Evolutionary conservation across 106 monocot species (phyloP).

Genomic region (Platanthera zijinensis): DNA sequence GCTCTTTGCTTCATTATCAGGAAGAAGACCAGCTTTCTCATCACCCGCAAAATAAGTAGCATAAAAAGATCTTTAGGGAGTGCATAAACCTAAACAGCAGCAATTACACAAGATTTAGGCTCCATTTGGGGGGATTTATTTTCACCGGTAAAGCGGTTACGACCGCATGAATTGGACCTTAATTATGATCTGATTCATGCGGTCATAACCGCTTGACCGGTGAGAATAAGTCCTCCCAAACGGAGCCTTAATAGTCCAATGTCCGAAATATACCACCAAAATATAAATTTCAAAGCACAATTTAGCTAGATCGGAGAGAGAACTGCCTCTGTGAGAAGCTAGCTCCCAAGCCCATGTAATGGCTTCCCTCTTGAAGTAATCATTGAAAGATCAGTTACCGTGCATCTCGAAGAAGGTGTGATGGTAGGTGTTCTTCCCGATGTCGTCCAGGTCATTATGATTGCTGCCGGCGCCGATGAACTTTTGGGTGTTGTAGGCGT

Average conservation of each 20-base stretch:
- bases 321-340: slow-evolving; percentile 89
- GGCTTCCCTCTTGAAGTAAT: slow-evolving; percentile 90
- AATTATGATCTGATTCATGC: too few species aligned
- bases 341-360: slow-evolving; percentile 90
- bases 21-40: slow-evolving; percentile 77
- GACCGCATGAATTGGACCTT: too few species aligned
- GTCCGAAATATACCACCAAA: background rate
- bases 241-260: background rate
- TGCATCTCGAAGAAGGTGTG: slow-evolving; percentile 99
- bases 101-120: background rate
- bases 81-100: slow-evolving; percentile 58
- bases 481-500: slow-evolving; percentile 94
- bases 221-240: too few species aligned
- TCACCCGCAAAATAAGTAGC: slow-evolving; percentile 97
- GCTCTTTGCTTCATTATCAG: slow-evolving; percentile 78
- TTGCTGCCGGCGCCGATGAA: slow-evolving; percentile 98
- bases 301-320: background rate
- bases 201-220: too few species aligned
- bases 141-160: too few species aligned
- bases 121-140: too few species aligned
- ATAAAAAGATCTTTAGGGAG: slow-evolving; percentile 69
- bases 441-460: slow-evolving; percentile 97
- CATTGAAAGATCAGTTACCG: slow-evolving; percentile 95
- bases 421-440: slow-evolving; percentile 95
- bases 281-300: background rate